phyloP scores from a whole-genome alignment of 768 basidiomycete species.

The Thelephora aurantiotincta region DNA sequence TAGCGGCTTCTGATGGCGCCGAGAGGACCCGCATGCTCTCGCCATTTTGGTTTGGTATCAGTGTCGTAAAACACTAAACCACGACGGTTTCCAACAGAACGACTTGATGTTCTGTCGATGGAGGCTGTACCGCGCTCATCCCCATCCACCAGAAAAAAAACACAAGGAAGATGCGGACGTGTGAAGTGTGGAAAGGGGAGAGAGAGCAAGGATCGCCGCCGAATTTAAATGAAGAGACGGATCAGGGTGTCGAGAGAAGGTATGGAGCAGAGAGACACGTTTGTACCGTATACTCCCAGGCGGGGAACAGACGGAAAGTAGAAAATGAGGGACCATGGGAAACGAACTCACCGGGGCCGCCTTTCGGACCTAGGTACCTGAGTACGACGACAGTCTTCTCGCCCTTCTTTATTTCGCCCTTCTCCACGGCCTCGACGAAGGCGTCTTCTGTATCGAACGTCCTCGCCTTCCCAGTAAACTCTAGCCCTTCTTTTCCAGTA shows the following conservation, averaged over 20 bases:
- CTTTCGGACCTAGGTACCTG: constrained; percentile 92
- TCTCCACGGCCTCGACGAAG: constrained; percentile 80
- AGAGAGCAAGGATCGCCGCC: too few relatives aligned
- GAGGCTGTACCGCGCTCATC: too few relatives aligned
- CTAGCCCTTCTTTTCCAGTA: constrained; percentile 87
- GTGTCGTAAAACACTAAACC: too few relatives aligned
- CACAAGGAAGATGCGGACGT: too few relatives aligned
- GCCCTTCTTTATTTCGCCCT: constrained; percentile 77
- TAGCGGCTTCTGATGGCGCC: neutral
- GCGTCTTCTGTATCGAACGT: constrained; percentile 85
- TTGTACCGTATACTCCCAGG: neutral
- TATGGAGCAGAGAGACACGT: too few relatives aligned
- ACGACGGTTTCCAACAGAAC: neutral
- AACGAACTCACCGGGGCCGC: constrained; percentile 68
- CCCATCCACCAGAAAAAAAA: too few relatives aligned
- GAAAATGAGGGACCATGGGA: neutral
- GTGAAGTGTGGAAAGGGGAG: too few relatives aligned
- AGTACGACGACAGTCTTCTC: constrained; percentile 96
- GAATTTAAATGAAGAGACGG: too few relatives aligned
- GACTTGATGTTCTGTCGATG: neutral
- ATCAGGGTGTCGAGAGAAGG: too few relatives aligned
- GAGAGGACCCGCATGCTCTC: neutral
- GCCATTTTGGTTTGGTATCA: too few relatives aligned
- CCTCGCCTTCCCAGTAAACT: constrained; percentile 84
- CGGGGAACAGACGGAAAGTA: neutral